Evolutionary conservation across 805 yeast species (phyloP).

Genomic region (Nadsonia fulvescens): DNA sequence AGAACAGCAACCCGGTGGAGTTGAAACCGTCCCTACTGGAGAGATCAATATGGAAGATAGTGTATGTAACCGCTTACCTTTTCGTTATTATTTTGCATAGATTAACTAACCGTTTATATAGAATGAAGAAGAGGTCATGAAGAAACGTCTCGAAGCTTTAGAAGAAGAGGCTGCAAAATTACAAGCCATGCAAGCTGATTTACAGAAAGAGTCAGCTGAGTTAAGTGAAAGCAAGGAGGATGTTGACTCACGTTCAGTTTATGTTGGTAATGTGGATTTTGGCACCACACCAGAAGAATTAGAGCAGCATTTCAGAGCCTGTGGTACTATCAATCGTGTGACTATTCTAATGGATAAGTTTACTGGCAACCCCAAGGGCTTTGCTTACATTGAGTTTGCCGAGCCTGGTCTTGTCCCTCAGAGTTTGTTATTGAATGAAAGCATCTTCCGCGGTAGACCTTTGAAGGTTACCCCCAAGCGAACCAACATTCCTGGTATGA

Average conservation of each 20-base stretch:
- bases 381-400: conserved; percentile 73
- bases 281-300: conserved; percentile 63
- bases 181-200: conserved; percentile 36
- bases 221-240: conserved; percentile 36
- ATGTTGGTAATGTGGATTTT: conserved; percentile 75
- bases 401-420: conserved; percentile 42
- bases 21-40: too few species aligned
- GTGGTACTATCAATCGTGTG: conserved; percentile 63
- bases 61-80: too few species aligned
- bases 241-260: conserved; percentile 59
- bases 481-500: conserved; percentile 63
- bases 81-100: too few species aligned
- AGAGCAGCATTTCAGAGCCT: conserved; percentile 49
- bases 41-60: too few species aligned
- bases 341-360: conserved; percentile 55
- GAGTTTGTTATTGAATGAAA: conserved; percentile 50
- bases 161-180: conserved; percentile 46
- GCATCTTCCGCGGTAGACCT: conserved; percentile 47
- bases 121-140: conserved; percentile 19
- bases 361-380: conserved; percentile 76
- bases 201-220: conserved; percentile 25
- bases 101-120: conserved; percentile 27
- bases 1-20: too few species aligned
- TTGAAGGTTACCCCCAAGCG: conserved; percentile 63
- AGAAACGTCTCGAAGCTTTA: conserved; percentile 32